These are phyloP conservation scores for Sporobolomyces phaffii DNA, from an alignment of 768 basidiomycete genomes.

Conservation along the genomic window DNA sequence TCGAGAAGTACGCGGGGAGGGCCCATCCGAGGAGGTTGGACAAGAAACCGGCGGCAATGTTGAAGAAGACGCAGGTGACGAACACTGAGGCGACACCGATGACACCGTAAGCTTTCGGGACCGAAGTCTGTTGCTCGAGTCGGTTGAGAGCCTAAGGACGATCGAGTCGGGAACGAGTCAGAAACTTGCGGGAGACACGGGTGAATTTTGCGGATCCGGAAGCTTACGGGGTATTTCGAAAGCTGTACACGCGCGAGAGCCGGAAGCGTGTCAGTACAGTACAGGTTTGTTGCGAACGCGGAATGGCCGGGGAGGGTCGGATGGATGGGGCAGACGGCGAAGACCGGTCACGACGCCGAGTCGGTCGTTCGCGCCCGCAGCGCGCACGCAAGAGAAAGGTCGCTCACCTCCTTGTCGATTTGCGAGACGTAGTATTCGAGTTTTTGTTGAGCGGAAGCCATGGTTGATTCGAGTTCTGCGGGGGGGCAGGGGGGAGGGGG, in stretches of 20 bases:
- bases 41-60: conserved; percentile 81
- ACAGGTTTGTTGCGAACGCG: not conserved
- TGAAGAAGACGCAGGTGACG: conserved; percentile 71
- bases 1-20: conserved; percentile 88
- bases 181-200: not conserved
- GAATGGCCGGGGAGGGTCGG: too few relatives aligned
- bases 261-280: too few relatives aligned
- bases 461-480: not conserved
- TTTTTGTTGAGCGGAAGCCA: conserved; percentile 61
- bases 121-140: conserved; percentile 80
- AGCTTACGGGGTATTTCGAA: conserved; percentile 67
- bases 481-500: not conserved
- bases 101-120: conserved; percentile 87
- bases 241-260: conserved; percentile 46
- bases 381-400: not conserved
- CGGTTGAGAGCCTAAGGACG: conserved; percentile 54
- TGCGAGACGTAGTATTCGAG: conserved; percentile 72
- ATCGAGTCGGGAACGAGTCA: too few relatives aligned
- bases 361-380: not conserved
- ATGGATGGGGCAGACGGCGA: conserved; percentile 39
- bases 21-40: conserved; percentile 94
- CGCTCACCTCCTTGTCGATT: conserved; percentile 90
- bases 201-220: not conserved
- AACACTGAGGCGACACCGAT: conserved; percentile 64
- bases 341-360: conserved; percentile 8